Conservation (phyloP, 2,329 filamentous ascomycete species). For the Ceratocystis papillata region DNA sequence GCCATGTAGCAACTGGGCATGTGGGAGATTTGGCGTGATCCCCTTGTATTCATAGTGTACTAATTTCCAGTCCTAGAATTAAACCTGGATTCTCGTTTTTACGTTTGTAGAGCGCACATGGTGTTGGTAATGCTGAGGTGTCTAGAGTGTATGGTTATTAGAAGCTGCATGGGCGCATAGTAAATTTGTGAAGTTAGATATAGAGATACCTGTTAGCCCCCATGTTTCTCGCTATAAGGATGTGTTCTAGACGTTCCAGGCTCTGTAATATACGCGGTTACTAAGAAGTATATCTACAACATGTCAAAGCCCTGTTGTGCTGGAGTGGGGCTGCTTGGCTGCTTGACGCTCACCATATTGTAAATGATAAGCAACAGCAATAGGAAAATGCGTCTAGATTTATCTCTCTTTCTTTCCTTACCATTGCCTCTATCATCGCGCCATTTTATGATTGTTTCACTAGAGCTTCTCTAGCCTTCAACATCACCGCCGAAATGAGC, state of each 20-base stretch:
- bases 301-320: not conserved
- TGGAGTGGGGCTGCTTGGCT: not conserved
- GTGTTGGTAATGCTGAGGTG: not conserved
- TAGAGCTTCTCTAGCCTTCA: no score
- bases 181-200: not conserved
- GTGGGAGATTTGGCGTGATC: not conserved
- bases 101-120: not conserved
- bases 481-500: not conserved
- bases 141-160: not conserved
- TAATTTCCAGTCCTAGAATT: not conserved
- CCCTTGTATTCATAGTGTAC: constrained; percentile 11
- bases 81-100: not conserved
- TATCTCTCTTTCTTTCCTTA: not conserved
- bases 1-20: constrained; percentile 2
- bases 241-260: not conserved
- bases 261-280: not conserved
- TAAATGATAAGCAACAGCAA: not conserved
- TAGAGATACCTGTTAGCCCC: not conserved
- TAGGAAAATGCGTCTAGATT: not conserved
- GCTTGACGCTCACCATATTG: not conserved
- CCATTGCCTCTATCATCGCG: no score
- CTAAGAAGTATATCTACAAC: not conserved
- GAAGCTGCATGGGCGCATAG: not conserved
- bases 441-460: no score
- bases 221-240: not conserved